Conservation (phyloP, 495 filamentous ascomycete genomes). For the Durotheca rogersii region DNA sequence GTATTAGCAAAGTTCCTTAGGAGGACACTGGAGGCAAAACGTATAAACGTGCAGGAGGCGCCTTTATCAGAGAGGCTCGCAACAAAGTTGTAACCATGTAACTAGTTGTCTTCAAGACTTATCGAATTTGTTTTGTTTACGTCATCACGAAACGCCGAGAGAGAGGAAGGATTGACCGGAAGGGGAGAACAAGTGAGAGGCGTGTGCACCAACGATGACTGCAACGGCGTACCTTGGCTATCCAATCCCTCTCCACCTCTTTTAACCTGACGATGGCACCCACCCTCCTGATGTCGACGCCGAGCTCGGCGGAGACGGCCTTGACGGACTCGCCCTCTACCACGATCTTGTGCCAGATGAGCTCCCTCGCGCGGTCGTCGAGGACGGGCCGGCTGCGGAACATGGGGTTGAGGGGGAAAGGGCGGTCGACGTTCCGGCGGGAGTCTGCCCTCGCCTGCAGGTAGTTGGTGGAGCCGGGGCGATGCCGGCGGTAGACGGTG, state of each 20-base stretch:
- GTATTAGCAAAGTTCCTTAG: slow-evolving; percentile 7
- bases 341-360: slow-evolving; percentile 70
- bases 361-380: slow-evolving; percentile 70
- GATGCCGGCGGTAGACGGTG: slow-evolving; percentile 53
- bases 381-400: slow-evolving; percentile 76
- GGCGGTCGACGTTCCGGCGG: slow-evolving; percentile 25
- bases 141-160: slow-evolving; percentile 48
- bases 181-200: slow-evolving; percentile 20
- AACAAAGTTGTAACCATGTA: slow-evolving; percentile 71
- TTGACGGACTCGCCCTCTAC: slow-evolving; percentile 66
- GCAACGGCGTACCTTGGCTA: slow-evolving; percentile 66
- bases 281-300: slow-evolving; percentile 82
- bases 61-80: slow-evolving; percentile 49
- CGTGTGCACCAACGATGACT: no score
- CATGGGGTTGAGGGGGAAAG: slow-evolving; percentile 73
- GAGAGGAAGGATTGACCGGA: slow-evolving; percentile 18
- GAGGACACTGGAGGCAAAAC: slow-evolving; percentile 6
- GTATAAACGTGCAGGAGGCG: slow-evolving; percentile 6
- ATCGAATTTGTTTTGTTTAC: slow-evolving; percentile 69
- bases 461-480: slow-evolving; percentile 65
- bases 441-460: slow-evolving; percentile 51
- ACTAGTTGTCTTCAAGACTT: slow-evolving; percentile 99
- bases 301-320: slow-evolving; percentile 71
- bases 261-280: slow-evolving; percentile 87
- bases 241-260: slow-evolving; percentile 79